These are phyloP conservation scores for Curvularia hawaiiensis DNA, from an alignment of 2,329 filamentous ascomycete species.

Conservation along the genomic window DNA sequence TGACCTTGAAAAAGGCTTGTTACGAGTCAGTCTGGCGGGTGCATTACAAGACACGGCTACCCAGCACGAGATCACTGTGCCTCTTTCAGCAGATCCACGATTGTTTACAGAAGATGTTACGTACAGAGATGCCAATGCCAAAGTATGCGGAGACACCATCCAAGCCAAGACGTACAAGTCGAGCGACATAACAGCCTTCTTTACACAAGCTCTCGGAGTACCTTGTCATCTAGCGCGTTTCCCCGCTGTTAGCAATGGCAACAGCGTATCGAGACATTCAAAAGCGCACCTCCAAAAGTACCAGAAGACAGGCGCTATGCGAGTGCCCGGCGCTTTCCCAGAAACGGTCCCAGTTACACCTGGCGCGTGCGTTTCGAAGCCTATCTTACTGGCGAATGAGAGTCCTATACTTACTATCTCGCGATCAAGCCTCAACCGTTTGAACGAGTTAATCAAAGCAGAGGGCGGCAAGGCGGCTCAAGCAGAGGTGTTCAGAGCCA, in stretches of 20 bases:
- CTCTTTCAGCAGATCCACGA: conserved; percentile 70
- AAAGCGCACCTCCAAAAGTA: conserved; percentile 70
- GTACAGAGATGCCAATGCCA: conserved; percentile 59
- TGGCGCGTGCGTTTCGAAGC: conserved; percentile 58
- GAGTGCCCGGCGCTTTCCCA: conserved; percentile 62
- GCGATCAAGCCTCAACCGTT: conserved; percentile 73
- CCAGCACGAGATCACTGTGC: conserved; percentile 50
- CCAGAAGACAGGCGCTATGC: conserved; percentile 32
- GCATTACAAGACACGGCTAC: conserved; percentile 37
- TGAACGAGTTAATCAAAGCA: conserved; percentile 74
- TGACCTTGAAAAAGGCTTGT: conserved; percentile 69
- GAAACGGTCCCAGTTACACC: conserved; percentile 48
- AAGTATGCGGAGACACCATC: conserved; percentile 83
- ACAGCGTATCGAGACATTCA: conserved; percentile 66
- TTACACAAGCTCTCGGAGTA: conserved; percentile 74
- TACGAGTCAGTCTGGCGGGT: conserved; percentile 64
- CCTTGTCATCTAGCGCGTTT: conserved; percentile 86
- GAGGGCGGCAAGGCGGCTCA: conserved; percentile 68
- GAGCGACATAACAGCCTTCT: conserved; percentile 72
- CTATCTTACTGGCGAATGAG: conserved; percentile 87
- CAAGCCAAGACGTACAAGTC: conserved; percentile 72
- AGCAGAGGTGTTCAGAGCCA: conserved; percentile 83
- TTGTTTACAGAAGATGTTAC: conserved; percentile 54
- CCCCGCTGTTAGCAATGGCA: conserved; percentile 62
- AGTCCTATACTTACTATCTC: conserved; percentile 89